Evolutionary conservation across 305 asterid genomes (phyloP), one percentile per base, ranked within the genome.

Genomic region (Rubia tinctorum): DNA sequence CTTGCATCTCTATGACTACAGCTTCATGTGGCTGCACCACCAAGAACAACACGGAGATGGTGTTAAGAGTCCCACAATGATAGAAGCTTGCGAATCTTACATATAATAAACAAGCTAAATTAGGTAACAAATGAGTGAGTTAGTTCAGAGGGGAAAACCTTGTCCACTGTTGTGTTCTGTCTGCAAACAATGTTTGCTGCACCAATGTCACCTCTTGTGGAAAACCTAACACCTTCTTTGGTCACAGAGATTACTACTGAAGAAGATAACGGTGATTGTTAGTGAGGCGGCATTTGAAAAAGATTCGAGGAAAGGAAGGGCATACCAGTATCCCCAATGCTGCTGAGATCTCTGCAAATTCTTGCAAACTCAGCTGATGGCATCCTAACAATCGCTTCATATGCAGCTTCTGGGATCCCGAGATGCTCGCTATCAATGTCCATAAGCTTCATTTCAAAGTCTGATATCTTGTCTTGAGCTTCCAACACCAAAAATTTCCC

Each of bases 381-480:
- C 98, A 93, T 91, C 77, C 96, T 84, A 1, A 91, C 90, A 62
- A 93, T 93, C n/a, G 97, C 92, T 60, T 93, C 93, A 59, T 90
- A 93, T 74, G 91, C 97, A 51, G 96, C 91, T 75, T 88, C 96
- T 9, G 95, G 96, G 64, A 93, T 93, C 66, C 96, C 98, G 49
- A 91, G 91, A 73, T 87, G 97, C 85, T 93, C 96, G 20, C 96
- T 91, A 74, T 93, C 96, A 39, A 93, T 90, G 79, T 88, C 96
- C 97, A 91, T 93, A 15, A 90, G 88, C 86, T 93, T 91, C 98
- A 91, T 93, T 83, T 91, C 96, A 79, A 91, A 88, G 80, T 93
- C 96, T 7, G 92, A 90, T 81, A 93, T 90, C 90, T 91, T 91
- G 74, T 90, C 97, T 83, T 93, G 97, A 8, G 96, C 97, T 91